Conservation (phyloP, 1,139 yeast genomes). For the Taphrina confusa region DNA sequence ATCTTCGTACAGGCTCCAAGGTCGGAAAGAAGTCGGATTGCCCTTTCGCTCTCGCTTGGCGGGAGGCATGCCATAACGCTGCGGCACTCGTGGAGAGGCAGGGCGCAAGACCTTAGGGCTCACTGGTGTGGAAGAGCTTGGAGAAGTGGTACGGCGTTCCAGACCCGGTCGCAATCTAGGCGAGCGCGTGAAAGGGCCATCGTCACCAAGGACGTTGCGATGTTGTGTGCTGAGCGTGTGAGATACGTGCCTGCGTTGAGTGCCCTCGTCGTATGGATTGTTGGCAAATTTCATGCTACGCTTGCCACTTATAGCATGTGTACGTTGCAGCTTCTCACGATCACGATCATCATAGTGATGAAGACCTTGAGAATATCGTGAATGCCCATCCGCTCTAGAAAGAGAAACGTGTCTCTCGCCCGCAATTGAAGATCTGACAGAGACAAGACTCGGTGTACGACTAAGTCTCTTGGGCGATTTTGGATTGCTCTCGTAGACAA, state of each 20-base stretch:
- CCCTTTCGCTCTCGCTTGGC: constrained; percentile 13
- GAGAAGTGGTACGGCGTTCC: constrained; percentile 18
- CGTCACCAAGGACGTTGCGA: constrained; percentile 9
- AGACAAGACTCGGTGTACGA: constrained; percentile 12
- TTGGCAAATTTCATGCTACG: constrained; percentile 37
- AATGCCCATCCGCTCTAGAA: neutral
- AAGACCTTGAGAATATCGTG: constrained; percentile 1
- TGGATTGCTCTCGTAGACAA: constrained; percentile 68
- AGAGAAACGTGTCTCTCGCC: constrained; percentile 9
- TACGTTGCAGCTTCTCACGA: constrained; percentile 26
- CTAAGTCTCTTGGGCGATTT: constrained; percentile 25
- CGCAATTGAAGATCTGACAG: neutral
- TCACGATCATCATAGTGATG: constrained; percentile 15
- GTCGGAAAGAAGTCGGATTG: constrained; percentile 20
- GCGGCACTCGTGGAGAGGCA: constrained; percentile 14
- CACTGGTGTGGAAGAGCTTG: constrained; percentile 11
- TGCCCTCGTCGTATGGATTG: constrained; percentile 18
- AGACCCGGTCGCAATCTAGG: constrained; percentile 29
- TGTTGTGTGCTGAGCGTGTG: constrained; percentile 19
- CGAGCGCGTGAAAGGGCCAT: constrained; percentile 12
- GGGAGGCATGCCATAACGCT: neutral
- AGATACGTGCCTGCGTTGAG: constrained; percentile 24
- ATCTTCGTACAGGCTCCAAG: constrained; percentile 28
- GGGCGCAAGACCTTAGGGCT: constrained; percentile 16
- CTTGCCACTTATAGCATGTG: constrained; percentile 30